Evolutionary conservation across 2,329 filamentous ascomycete genomes (phyloP).

Genomic region (Ceratocystis destructans): DNA sequence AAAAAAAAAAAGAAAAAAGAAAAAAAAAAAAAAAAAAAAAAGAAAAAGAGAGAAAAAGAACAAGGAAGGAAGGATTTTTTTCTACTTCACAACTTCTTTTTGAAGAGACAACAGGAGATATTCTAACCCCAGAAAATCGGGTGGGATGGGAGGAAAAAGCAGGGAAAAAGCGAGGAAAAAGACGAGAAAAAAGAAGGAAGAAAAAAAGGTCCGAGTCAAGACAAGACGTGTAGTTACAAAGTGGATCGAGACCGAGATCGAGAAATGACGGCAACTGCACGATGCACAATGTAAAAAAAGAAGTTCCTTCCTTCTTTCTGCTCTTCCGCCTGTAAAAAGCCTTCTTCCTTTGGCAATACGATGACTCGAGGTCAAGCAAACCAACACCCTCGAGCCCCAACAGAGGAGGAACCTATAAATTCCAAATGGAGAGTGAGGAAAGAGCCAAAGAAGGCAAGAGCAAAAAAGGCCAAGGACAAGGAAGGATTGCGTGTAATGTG

Average conservation of each 20-base stretch:
- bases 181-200: neutral
- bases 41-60: neutral
- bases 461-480: neutral
- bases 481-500: neutral
- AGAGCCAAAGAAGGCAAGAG: neutral
- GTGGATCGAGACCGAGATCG: neutral
- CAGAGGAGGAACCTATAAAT: neutral
- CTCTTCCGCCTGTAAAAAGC: neutral
- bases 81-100: neutral
- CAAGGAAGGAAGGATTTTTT: neutral
- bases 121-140: conserved; percentile 2
- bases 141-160: neutral
- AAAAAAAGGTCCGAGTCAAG: neutral
- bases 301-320: neutral
- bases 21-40: neutral
- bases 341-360: neutral
- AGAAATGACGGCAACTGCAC: conserved; percentile 2
- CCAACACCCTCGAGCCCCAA: too few relatives aligned
- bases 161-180: neutral
- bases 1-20: neutral
- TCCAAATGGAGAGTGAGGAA: neutral
- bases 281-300: conserved; percentile 4
- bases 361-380: neutral
- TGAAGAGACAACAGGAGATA: conserved; percentile 6
- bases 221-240: conserved; percentile 1